Conservation (phyloP, 2,329 filamentous ascomycete genomes). For the Ascochyta rabiei region DNA sequence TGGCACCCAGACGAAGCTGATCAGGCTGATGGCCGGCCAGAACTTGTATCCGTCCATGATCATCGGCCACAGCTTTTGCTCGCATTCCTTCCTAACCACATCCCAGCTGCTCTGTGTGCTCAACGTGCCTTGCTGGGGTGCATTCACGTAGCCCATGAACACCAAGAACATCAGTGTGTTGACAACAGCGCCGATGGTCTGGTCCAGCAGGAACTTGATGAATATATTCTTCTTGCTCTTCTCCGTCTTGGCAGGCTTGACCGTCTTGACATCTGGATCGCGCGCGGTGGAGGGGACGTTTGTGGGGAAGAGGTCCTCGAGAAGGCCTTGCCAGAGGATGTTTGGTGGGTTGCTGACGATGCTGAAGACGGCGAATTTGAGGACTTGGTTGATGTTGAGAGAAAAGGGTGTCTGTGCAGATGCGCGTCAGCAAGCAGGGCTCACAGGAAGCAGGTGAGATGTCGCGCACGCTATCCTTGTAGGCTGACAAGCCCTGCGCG, state of each 20-base stretch:
- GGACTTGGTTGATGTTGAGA: slow-evolving; percentile 70
- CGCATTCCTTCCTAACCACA: slow-evolving; percentile 38
- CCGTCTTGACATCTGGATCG: slow-evolving; percentile 31
- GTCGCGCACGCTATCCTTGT: slow-evolving; percentile 61
- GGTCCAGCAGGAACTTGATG: slow-evolving; percentile 72
- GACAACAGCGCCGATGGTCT: slow-evolving; percentile 67
- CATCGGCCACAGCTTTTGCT: slow-evolving; percentile 62
- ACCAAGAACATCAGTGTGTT: slow-evolving; percentile 70
- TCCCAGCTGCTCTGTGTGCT: slow-evolving; percentile 42
- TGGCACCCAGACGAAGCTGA: slow-evolving; percentile 75
- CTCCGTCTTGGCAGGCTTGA: slow-evolving; percentile 32
- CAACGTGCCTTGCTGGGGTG: slow-evolving; percentile 23
- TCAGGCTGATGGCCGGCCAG: slow-evolving; percentile 72
- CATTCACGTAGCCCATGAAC: slow-evolving; percentile 60
- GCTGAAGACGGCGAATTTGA: slow-evolving; percentile 79
- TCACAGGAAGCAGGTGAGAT: not conserved
- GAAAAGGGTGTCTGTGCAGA: slow-evolving; percentile 60
- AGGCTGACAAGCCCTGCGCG: slow-evolving; percentile 72
- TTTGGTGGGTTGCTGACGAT: slow-evolving; percentile 80
- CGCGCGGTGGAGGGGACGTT: slow-evolving; percentile 45
- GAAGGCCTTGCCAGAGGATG: slow-evolving; percentile 81
- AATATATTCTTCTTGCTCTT: slow-evolving; percentile 67
- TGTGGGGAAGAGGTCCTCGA: slow-evolving; percentile 77
- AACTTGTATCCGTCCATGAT: slow-evolving; percentile 70
- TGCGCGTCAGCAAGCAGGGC: slow-evolving; percentile 13